Percentiles rank a stretch among this genome's conserved stretches.
Evolutionary conservation across 768 basidiomycete species (phyloP).

Genomic region (Tricholoma bakamatsutake): DNA sequence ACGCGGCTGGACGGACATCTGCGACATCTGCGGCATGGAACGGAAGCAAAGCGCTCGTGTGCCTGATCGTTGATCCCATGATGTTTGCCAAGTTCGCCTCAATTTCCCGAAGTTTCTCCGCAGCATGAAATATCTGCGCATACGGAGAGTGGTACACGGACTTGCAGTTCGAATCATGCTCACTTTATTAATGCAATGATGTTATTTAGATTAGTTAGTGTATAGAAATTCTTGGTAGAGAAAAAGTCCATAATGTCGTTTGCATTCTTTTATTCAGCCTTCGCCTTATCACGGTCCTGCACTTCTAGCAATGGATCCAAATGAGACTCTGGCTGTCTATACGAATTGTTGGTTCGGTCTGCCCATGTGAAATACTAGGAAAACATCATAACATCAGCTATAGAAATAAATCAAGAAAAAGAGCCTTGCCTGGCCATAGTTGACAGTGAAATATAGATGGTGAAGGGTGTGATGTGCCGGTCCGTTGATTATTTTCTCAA

Average conservation of each 20-base stretch:
- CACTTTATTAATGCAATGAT: conserved; percentile 9
- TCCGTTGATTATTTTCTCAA: conserved; percentile 93
- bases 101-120: too few relatives aligned
- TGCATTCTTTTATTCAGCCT: conserved; percentile 16
- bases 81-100: too few relatives aligned
- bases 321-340: conserved; percentile 77
- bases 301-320: conserved; percentile 85
- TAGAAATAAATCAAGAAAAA: conserved; percentile 4
- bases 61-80: too few relatives aligned
- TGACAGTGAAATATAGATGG: conserved; percentile 94
- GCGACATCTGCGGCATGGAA: too few relatives aligned
- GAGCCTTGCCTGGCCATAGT: conserved; percentile 77
- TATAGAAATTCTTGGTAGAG: background rate
- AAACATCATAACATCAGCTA: too few relatives aligned
- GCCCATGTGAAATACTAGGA: conserved; percentile 96
- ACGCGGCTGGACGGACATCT: too few relatives aligned
- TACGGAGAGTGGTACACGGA: too few relatives aligned
- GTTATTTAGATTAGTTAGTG: background rate
- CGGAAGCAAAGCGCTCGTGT: too few relatives aligned
- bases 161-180: too few relatives aligned
- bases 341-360: conserved; percentile 77
- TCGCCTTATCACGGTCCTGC: conserved; percentile 20
- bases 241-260: background rate
- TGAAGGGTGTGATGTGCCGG: conserved; percentile 97
- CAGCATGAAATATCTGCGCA: too few relatives aligned